phyloP scores from a whole-genome alignment of 176 grass and related monocot genomes.

The Phragmites australis region DNA sequence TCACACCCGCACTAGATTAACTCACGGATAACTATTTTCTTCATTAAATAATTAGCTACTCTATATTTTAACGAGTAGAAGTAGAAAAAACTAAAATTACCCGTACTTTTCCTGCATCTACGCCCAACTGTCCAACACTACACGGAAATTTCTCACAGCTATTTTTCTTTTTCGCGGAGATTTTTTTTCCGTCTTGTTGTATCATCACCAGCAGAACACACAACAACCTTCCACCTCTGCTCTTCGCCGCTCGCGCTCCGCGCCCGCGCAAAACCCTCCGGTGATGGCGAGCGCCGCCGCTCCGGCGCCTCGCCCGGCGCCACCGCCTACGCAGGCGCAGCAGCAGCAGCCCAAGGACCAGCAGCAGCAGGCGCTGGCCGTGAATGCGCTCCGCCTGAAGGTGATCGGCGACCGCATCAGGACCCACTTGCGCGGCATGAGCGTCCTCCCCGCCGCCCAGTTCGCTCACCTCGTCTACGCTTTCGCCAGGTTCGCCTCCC shows the following conservation, averaged over 20 bases:
- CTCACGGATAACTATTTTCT: too few species aligned
- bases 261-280: background rate
- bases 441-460: background rate
- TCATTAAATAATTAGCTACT: too few species aligned
- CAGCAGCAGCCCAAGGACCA: constrained; percentile 20
- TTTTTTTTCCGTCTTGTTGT: too few species aligned
- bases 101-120: background rate
- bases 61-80: too few species aligned
- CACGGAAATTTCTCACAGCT: background rate
- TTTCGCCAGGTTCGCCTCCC: constrained; percentile 36
- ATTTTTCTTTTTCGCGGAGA: background rate
- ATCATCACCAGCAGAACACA: background rate
- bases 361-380: constrained; percentile 24
- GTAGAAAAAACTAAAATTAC: too few species aligned
- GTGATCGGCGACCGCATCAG: constrained; percentile 42
- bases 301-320: background rate
- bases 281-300: constrained; percentile 31
- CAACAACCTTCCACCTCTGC: background rate
- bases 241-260: background rate
- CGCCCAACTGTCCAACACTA: background rate
- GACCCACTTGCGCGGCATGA: constrained; percentile 16
- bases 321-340: background rate
- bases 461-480: constrained; percentile 46
- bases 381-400: constrained; percentile 25
- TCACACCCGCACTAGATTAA: too few species aligned